A percentile compares a stretch with the other conserved stretches of the same genome.
phyloP scores from a whole-genome alignment of 805 yeast species.

The Pichia scutulata region DNA sequence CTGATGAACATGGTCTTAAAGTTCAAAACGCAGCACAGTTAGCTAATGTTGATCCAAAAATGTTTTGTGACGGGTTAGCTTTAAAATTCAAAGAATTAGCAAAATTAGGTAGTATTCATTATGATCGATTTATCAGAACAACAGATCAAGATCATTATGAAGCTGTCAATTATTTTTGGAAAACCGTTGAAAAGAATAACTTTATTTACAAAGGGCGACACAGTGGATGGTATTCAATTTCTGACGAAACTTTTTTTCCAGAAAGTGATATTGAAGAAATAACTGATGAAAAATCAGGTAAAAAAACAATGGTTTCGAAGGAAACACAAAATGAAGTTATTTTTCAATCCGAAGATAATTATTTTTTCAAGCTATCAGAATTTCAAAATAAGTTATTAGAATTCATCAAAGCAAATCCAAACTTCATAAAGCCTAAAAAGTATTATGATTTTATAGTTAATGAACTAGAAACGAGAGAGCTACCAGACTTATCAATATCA shows the following conservation, averaged over 20 bases:
- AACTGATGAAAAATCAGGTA: slow-evolving; percentile 27
- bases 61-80: slow-evolving; percentile 66
- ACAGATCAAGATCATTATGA: slow-evolving; percentile 73
- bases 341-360: slow-evolving; percentile 74
- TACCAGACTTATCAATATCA: slow-evolving; percentile 77
- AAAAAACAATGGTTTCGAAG: slow-evolving; percentile 33
- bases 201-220: slow-evolving; percentile 77
- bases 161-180: slow-evolving; percentile 70
- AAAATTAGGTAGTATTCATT: slow-evolving; percentile 43
- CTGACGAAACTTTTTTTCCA: slow-evolving; percentile 92
- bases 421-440: slow-evolving; percentile 58
- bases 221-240: slow-evolving; percentile 89
- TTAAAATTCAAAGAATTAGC: slow-evolving; percentile 61
- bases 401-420: slow-evolving; percentile 39
- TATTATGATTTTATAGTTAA: slow-evolving; percentile 47
- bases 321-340: slow-evolving; percentile 75
- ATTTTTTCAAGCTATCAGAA: slow-evolving; percentile 69
- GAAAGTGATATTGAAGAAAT: slow-evolving; percentile 58
- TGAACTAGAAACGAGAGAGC: slow-evolving; percentile 42
- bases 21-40: slow-evolving; percentile 77
- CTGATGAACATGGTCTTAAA: slow-evolving; percentile 95
- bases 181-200: slow-evolving; percentile 46
- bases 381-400: slow-evolving; percentile 49
- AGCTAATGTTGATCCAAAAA: slow-evolving; percentile 44
- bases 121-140: slow-evolving; percentile 80